phyloP scores from a whole-genome alignment of 352 stramenopile genomes.

The Globisporangium abappressorium region DNA sequence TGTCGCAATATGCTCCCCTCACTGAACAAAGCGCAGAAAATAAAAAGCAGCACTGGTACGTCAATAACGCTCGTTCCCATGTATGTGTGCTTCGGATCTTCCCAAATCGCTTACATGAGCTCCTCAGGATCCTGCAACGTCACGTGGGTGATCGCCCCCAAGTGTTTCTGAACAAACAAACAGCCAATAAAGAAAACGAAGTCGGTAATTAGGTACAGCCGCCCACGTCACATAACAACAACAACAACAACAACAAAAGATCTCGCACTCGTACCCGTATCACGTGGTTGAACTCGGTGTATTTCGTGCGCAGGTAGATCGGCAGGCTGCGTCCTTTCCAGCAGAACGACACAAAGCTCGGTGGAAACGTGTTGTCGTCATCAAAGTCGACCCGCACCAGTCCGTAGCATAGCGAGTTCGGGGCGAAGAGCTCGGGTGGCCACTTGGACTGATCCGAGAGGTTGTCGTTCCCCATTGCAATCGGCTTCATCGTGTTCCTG shows the following conservation, averaged over 20 bases:
- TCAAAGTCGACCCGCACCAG: slow-evolving; percentile 72
- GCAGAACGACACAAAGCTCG: slow-evolving; percentile 81
- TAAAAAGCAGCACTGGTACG: background rate
- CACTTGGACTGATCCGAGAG: slow-evolving; percentile 73
- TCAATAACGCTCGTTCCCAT: background rate
- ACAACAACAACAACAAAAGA: background rate
- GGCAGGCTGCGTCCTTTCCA: slow-evolving; percentile 86
- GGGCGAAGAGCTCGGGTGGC: slow-evolving; percentile 73
- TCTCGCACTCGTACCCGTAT: slow-evolving; percentile 57
- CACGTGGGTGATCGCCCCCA: slow-evolving; percentile 72
- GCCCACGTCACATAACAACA: background rate
- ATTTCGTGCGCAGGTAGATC: slow-evolving; percentile 85
- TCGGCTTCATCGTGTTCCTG: slow-evolving; percentile 74
- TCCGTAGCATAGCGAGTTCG: slow-evolving; percentile 80
- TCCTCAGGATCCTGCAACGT: slow-evolving; percentile 74
- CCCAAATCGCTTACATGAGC: slow-evolving; percentile 44
- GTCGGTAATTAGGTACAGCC: background rate
- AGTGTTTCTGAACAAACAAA: slow-evolving; percentile 57
- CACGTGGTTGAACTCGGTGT: slow-evolving; percentile 87
- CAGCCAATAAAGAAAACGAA: slow-evolving; percentile 8
- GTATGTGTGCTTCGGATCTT: background rate
- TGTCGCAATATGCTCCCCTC: slow-evolving; percentile 66
- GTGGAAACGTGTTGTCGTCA: slow-evolving; percentile 55
- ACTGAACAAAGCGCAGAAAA: slow-evolving; percentile 21
- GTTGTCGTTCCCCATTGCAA: slow-evolving; percentile 60